Evolutionary conservation across 495 filamentous ascomycete species (phyloP).

Genomic region (Lasiosphaeriaceae sp.): DNA sequence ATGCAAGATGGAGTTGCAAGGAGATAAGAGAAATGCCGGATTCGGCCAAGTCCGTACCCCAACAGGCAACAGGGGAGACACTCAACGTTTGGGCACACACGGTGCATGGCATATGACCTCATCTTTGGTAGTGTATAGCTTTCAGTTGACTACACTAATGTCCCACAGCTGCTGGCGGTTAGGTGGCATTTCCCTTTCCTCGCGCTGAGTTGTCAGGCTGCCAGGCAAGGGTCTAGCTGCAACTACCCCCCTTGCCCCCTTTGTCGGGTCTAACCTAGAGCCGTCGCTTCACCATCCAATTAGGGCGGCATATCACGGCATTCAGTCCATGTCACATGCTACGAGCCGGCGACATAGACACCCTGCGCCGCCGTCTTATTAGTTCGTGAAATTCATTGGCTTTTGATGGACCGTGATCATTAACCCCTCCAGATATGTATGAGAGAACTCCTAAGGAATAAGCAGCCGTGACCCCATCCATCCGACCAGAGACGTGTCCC

Average conservation of each 20-base stretch:
- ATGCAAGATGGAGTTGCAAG: too few species aligned
- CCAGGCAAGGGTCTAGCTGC: too few species aligned
- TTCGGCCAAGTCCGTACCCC: neutral
- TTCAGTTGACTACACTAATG: neutral
- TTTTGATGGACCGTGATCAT: slow-evolving; percentile 30
- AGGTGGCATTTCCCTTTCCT: too few species aligned
- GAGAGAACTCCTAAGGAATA: slow-evolving; percentile 29
- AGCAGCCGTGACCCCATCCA: slow-evolving; percentile 22
- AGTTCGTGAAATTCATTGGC: slow-evolving; percentile 23
- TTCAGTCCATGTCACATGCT: neutral
- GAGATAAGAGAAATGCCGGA: too few species aligned
- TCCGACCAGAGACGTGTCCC: slow-evolving; percentile 25
- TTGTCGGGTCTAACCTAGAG: neutral
- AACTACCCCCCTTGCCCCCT: too few species aligned
- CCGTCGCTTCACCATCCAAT: neutral
- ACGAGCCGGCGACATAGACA: slow-evolving; percentile 1
- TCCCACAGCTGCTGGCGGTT: too few species aligned
- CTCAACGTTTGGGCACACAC: neutral
- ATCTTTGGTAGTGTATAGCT: too few species aligned
- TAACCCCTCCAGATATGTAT: slow-evolving; percentile 16
- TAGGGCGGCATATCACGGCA: neutral
- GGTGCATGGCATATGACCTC: neutral
- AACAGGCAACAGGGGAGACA: neutral
- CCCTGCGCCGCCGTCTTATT: neutral
- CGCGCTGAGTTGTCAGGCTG: too few species aligned